Conservation (phyloP, 2,329 filamentous ascomycete species). For the Neofusicoccum cordaticola region DNA sequence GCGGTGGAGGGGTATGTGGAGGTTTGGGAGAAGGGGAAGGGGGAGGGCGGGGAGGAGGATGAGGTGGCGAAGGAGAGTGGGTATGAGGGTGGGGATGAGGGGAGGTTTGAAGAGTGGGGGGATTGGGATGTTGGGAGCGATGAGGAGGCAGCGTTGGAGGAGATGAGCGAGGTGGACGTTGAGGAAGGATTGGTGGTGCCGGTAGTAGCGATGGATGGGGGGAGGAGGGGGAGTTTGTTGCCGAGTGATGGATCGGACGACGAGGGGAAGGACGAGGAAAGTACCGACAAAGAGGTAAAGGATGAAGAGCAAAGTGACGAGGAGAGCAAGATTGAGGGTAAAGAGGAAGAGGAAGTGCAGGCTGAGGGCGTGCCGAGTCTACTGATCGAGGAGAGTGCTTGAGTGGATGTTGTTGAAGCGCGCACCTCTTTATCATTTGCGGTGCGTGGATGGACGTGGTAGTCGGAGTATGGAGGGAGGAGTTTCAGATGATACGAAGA, state of each 20-base stretch:
- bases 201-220: background rate
- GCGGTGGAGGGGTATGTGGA: background rate
- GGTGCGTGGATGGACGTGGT: too few relatives aligned
- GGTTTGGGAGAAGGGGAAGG: background rate
- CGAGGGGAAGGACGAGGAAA: background rate
- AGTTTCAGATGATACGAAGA: too few relatives aligned
- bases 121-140: background rate
- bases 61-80: background rate
- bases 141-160: background rate
- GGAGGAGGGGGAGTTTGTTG: background rate
- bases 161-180: background rate
- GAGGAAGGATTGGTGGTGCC: background rate
- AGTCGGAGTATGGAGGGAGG: too few relatives aligned
- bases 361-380: too few relatives aligned
- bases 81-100: background rate
- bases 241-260: constrained; percentile 2
- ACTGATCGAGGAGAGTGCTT: too few relatives aligned
- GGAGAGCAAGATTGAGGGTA: background rate
- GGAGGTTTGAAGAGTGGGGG: background rate
- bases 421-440: background rate
- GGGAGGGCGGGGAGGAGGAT: background rate
- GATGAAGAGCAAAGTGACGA: too few relatives aligned
- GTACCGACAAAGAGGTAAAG: too few relatives aligned
- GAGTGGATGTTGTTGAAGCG: background rate
- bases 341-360: background rate